These are phyloP conservation scores for Ramularia endophylla DNA, from an alignment of 2,329 filamentous ascomycete species.

Conservation along the genomic window DNA sequence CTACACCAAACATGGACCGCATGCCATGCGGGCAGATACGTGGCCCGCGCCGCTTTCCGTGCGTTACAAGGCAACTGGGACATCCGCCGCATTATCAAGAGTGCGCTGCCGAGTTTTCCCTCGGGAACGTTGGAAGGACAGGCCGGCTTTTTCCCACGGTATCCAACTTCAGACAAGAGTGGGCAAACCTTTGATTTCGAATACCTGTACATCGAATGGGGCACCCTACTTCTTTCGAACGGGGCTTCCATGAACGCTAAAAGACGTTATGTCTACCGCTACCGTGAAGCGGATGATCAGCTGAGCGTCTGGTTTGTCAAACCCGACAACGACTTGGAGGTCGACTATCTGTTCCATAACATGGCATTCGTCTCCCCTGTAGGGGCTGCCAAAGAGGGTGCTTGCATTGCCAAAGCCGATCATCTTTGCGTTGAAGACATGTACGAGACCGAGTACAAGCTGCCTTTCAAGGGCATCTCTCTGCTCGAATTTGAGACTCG, in stretches of 20 bases:
- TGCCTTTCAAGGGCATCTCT: conserved; percentile 55
- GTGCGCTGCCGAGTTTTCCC: conserved; percentile 19
- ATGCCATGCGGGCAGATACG: conserved; percentile 22
- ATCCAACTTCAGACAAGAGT: conserved; percentile 19
- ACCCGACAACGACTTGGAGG: conserved; percentile 51
- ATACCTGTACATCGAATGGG: conserved; percentile 29
- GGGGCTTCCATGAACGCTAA: conserved; percentile 50
- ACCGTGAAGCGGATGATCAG: conserved; percentile 53
- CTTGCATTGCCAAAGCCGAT: conserved; percentile 59
- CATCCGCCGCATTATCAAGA: conserved; percentile 25
- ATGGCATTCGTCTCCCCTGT: conserved; percentile 51
- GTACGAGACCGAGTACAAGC: conserved; percentile 63
- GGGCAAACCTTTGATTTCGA: conserved; percentile 25
- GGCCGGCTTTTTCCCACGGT: conserved; percentile 27
- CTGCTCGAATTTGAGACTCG: conserved; percentile 54
- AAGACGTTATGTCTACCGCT: conserved; percentile 66
- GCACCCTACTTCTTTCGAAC: conserved; percentile 18
- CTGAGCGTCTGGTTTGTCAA: conserved; percentile 71
- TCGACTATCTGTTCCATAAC: conserved; percentile 69
- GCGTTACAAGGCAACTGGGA: conserved; percentile 29
- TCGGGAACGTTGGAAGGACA: conserved; percentile 25
- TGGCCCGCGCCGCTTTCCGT: conserved; percentile 27
- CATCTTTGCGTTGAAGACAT: conserved; percentile 67
- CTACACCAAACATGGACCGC: conserved; percentile 33
- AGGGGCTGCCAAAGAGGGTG: conserved; percentile 32